A percentile compares a stretch with the other conserved stretches of the same genome.
These are phyloP conservation scores for Darksidea phi DNA, from an alignment of 495 filamentous ascomycete species.

Conservation along the genomic window DNA sequence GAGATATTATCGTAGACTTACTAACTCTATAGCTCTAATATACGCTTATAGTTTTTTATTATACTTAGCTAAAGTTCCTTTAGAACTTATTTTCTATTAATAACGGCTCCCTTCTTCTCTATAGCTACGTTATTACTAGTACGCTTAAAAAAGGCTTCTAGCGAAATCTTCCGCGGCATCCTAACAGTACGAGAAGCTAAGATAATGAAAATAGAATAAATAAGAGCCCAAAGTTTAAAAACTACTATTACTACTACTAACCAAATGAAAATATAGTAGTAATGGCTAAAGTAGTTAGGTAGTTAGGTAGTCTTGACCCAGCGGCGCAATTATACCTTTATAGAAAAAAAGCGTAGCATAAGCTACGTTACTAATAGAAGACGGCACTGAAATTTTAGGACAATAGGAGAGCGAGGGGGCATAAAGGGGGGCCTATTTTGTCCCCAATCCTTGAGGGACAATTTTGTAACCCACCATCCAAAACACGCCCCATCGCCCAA, in stretches of 20 bases:
- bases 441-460: slow-evolving; percentile 2
- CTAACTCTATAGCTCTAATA: slow-evolving; percentile 6
- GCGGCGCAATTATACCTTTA: background rate
- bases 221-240: slow-evolving; percentile 4
- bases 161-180: slow-evolving; percentile 14
- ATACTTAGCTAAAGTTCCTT: slow-evolving; percentile 4
- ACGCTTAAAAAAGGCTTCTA: slow-evolving; percentile 7
- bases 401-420: background rate
- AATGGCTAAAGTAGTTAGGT: background rate
- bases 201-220: slow-evolving; percentile 6
- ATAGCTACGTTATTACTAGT: background rate
- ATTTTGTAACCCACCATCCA: background rate
- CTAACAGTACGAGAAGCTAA: background rate
- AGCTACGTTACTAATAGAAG: background rate
- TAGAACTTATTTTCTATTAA: slow-evolving; percentile 2
- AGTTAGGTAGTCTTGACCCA: slow-evolving; percentile 2
- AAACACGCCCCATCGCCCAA: background rate
- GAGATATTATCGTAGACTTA: slow-evolving; percentile 10
- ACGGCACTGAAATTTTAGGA: background rate
- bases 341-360: slow-evolving; percentile 2
- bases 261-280: background rate
- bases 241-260: background rate
- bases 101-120: slow-evolving; percentile 7
- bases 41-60: slow-evolving; percentile 4
- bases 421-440: background rate